These are phyloP conservation scores for Diplocarpon rosae DNA, from an alignment of 2,329 filamentous ascomycete genomes.

Conservation along the genomic window DNA sequence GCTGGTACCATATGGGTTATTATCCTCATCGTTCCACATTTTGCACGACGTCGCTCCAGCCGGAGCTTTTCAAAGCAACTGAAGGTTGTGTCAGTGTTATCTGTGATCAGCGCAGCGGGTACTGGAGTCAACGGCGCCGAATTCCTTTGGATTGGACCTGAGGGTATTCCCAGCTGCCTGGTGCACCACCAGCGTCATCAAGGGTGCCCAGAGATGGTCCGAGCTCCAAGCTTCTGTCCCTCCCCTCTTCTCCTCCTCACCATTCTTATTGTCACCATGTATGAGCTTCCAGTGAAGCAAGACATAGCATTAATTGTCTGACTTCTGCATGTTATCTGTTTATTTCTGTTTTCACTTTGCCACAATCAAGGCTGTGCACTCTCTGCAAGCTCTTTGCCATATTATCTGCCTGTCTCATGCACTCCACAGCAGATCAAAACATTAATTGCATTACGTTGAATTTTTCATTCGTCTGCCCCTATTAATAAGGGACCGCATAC, in stretches of 20 bases:
- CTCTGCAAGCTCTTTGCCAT: too few species aligned
- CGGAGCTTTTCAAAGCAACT: slow-evolving; percentile 14
- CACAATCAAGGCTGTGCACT: too few species aligned
- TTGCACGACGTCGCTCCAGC: slow-evolving; percentile 39
- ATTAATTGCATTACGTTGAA: too few species aligned
- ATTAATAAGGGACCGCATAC: too few species aligned
- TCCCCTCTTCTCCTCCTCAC: not conserved
- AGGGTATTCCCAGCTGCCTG: slow-evolving; percentile 5
- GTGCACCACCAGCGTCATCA: not conserved
- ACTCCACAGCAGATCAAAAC: too few species aligned
- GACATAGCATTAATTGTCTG: not conserved
- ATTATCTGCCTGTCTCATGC: too few species aligned
- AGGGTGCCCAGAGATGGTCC: not conserved
- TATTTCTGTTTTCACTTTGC: too few species aligned
- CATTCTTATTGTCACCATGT: not conserved
- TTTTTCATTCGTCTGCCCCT: too few species aligned
- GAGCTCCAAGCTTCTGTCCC: not conserved
- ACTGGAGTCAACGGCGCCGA: not conserved
- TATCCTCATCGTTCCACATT: slow-evolving; percentile 99
- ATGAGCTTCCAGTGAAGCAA: not conserved
- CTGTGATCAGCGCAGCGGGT: not conserved
- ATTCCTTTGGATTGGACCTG: not conserved
- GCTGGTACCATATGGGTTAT: slow-evolving; percentile 87
- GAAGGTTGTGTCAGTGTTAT: slow-evolving; percentile 4
- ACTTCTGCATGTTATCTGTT: too few species aligned